These are phyloP conservation scores for Annulohypoxylon bovei DNA, from an alignment of 495 filamentous ascomycete species.

Conservation along the genomic window DNA sequence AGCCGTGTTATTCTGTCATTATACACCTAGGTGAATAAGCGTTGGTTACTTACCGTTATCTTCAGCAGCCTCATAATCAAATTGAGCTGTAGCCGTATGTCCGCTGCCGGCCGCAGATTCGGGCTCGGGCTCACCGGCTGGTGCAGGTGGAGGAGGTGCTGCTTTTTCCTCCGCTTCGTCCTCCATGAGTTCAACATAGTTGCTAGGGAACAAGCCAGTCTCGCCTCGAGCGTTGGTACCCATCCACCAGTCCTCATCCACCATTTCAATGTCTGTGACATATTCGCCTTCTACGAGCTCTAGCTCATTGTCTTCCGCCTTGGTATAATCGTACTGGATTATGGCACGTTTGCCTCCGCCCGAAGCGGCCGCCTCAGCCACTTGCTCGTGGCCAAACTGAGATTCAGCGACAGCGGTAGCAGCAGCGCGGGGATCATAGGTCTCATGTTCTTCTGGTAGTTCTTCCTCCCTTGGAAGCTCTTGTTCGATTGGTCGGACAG, in stretches of 20 bases:
- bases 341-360: constrained; percentile 73
- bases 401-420: constrained; percentile 63
- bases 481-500: constrained; percentile 62
- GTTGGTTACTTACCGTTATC: constrained; percentile 74
- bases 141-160: constrained; percentile 22
- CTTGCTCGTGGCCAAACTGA: constrained; percentile 45
- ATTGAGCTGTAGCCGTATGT: constrained; percentile 81
- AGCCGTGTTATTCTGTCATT: constrained; percentile 16
- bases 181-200: constrained; percentile 90
- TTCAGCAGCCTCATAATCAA: constrained; percentile 97
- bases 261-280: constrained; percentile 96
- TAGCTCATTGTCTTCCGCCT: constrained; percentile 95
- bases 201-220: constrained; percentile 90
- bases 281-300: constrained; percentile 90
- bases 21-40: neutral
- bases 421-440: constrained; percentile 71
- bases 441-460: constrained; percentile 68
- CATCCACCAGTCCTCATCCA: constrained; percentile 98
- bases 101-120: constrained; percentile 51
- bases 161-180: constrained; percentile 51
- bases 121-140: constrained; percentile 42
- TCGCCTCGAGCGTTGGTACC: constrained; percentile 84
- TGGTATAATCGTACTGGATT: constrained; percentile 95
- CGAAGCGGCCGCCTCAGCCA: constrained; percentile 41
- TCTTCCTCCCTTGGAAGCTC: constrained; percentile 70